Evolutionary conservation across 495 filamentous ascomycete species (phyloP), one percentile per base, ranked within the genome.

Genomic region (Penicillium mononematosum): DNA sequence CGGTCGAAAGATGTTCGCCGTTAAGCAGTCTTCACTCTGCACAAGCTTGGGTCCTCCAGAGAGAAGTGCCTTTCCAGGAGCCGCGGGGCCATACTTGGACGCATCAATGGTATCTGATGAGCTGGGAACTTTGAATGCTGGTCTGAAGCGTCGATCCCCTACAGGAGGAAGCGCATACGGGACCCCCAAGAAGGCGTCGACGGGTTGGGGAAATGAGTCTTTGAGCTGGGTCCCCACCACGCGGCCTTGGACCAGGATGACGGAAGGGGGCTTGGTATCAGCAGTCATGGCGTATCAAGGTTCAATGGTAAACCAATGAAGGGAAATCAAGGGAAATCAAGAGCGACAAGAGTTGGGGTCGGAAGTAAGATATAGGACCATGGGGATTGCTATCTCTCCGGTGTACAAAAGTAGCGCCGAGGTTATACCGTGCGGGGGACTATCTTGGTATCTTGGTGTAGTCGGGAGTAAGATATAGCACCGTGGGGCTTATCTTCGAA

Each of bases 181-280:
- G 54, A 88, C 76, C 16, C 85, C 84, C n/a, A 79, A 68, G 58
- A 82, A 88, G 62, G 62, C 78, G 44, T 88, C 81, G 22, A 86
- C 56, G 10, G 74, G 58, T 53, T 77, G 75, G 2, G 82, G 77
- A 14, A 69, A 59, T 48, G 68, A 72, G 8, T 70, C 56, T 8
- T 69, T 38, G 20, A 81, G 59, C 42, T 74, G 69, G 19, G 72
- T 67, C 34, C 85, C 85, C 9, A 84, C 58, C 47, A 85, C 77
- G 0, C 64, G 77, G 29, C 85, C 85, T 64, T 87, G 83, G n/a
- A 60, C 59, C 36, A 85, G 61, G 11, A 53, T 60, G 14, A 80
- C 76, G 12, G 63, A 58, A 20, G 77, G 79, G 5, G 54, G 58
- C 25, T 48, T 45, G 29, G 19, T 31, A 17, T 51, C 19, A 10